Evolutionary conservation across 2,329 filamentous ascomycete species (phyloP).

Genomic region (Ciborinia camelliae): DNA sequence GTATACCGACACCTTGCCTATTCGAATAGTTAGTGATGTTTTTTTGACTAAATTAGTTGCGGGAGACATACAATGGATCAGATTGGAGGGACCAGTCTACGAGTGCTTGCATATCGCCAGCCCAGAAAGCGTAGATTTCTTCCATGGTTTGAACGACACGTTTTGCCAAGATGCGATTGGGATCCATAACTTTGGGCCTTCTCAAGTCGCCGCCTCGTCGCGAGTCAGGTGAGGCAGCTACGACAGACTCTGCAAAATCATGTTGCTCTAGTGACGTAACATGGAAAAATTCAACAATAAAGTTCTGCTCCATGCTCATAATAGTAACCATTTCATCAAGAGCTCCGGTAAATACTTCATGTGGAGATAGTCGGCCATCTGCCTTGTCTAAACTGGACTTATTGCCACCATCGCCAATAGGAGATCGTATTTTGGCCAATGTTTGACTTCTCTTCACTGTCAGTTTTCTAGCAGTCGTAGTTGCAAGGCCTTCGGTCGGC

Average conservation of each 20-base stretch:
- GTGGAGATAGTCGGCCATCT: conserved; percentile 67
- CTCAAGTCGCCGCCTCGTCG: conserved; percentile 71
- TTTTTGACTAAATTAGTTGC: not conserved
- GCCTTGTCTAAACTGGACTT: conserved; percentile 54
- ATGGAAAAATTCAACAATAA: conserved; percentile 95
- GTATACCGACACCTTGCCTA: conserved; percentile 84
- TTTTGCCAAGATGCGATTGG: conserved; percentile 81
- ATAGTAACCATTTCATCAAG: conserved; percentile 79
- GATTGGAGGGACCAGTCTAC: conserved; percentile 78
- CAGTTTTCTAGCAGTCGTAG: conserved; percentile 72
- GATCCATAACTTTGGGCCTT: conserved; percentile 76
- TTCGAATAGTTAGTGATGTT: conserved; percentile 24
- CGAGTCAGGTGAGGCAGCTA: conserved; percentile 60
- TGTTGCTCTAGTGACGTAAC: conserved; percentile 76
- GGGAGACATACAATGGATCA: conserved; percentile 70
- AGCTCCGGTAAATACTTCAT: conserved; percentile 76
- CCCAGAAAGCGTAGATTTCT: conserved; percentile 78
- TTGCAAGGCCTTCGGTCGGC: conserved; percentile 73
- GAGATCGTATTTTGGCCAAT: conserved; percentile 69
- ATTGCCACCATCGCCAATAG: conserved; percentile 58
- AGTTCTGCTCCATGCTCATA: conserved; percentile 93
- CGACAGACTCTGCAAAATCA: conserved; percentile 81
- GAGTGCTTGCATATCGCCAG: conserved; percentile 71
- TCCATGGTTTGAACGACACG: conserved; percentile 86
- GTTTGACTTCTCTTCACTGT: conserved; percentile 95